phyloP scores from a whole-genome alignment of 371 early-diverging fungal species.

The Syncephalastrum sp. region DNA sequence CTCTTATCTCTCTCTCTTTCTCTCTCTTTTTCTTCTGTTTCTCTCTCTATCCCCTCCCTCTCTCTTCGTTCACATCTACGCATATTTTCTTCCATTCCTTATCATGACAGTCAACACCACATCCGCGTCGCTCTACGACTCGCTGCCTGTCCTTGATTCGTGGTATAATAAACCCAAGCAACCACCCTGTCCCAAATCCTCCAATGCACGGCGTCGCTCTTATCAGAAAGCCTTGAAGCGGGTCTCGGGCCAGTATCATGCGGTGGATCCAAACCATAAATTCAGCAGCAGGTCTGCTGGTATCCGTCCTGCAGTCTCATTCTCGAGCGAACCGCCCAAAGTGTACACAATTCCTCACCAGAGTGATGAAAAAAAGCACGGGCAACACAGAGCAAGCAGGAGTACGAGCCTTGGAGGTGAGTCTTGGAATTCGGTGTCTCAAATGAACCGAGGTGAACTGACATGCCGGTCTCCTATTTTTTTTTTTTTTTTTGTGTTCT shows the following conservation, averaged over 20 bases:
- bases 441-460: no score
- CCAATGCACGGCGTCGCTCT: neutral
- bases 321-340: conserved; percentile 16
- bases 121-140: conserved; percentile 14
- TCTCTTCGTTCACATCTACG: neutral
- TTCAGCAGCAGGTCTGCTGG: no score
- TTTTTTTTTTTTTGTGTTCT: no score
- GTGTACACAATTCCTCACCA: neutral
- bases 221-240: neutral
- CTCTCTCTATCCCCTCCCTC: neutral
- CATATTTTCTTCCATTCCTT: neutral
- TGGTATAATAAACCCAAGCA: conserved; percentile 10
- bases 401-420: no score
- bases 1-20: conserved; percentile 1
- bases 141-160: conserved; percentile 17
- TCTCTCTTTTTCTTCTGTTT: neutral
- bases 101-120: conserved; percentile 4
- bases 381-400: no score
- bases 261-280: no score
- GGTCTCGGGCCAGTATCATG: no score
- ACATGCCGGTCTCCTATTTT: no score
- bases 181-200: neutral
- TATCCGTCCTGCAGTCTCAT: conserved; percentile 9
- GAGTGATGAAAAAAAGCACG: no score
- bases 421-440: no score